A percentile compares a stretch with the other conserved stretches of the same genome.
Evolutionary conservation across 768 basidiomycete genomes (phyloP).

Genomic region (Lactarius hatsudake): DNA sequence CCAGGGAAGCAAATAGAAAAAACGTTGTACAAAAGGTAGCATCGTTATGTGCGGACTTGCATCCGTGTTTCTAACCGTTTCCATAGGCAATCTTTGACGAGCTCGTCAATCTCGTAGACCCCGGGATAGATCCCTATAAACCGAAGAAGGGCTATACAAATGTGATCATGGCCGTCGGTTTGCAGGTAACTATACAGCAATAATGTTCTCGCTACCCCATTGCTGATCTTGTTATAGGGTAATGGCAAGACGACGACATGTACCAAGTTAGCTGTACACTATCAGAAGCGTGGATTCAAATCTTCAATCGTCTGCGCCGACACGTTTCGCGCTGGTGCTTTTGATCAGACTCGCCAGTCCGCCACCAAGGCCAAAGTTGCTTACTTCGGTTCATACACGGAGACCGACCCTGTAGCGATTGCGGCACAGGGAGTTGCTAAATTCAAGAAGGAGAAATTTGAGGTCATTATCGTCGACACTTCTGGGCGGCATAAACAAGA

Average conservation of each 20-base stretch:
- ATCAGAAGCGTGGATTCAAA: constrained; percentile 95
- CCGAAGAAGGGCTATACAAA: constrained; percentile 93
- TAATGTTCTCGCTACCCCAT: not conserved
- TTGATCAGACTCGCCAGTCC: constrained; percentile 98
- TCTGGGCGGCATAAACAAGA: constrained; percentile 98
- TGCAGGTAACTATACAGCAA: constrained; percentile 59
- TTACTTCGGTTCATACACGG: constrained; percentile 98
- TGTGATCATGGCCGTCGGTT: constrained; percentile 96
- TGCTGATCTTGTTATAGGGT: constrained; percentile 51
- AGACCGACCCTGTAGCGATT: constrained; percentile 95
- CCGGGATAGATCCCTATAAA: constrained; percentile 92
- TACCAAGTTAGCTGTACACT: constrained; percentile 97
- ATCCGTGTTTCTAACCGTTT: constrained; percentile 7
- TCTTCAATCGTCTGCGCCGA: constrained; percentile 98
- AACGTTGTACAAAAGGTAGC: constrained; percentile 88
- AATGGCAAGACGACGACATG: constrained; percentile 99
- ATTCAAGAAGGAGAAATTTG: constrained; percentile 98
- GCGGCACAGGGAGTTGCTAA: constrained; percentile 93
- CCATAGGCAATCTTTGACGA: constrained; percentile 92
- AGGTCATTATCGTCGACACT: constrained; percentile 98
- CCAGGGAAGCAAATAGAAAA: constrained; percentile 79
- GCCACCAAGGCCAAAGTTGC: constrained; percentile 98
- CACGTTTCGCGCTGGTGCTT: constrained; percentile 98
- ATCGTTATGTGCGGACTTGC: not conserved
- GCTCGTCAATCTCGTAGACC: constrained; percentile 91